phyloP scores from a whole-genome alignment of 1,139 yeast species.

The Debaryomyces robertsiae region DNA sequence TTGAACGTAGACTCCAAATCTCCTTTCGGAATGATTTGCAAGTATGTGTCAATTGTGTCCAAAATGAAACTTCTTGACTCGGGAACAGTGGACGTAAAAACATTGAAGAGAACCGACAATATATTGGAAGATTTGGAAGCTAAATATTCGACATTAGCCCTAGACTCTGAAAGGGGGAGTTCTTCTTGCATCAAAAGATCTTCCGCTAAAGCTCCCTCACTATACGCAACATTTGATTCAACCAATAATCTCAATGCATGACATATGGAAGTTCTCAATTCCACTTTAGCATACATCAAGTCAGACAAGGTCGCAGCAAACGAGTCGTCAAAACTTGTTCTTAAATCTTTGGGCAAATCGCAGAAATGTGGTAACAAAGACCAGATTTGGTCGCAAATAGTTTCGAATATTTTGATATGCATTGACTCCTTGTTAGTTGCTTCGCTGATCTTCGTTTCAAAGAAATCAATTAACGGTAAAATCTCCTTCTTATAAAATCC shows the following conservation, averaged over 20 bases:
- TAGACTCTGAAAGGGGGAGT: constrained; percentile 60
- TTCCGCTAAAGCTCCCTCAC: constrained; percentile 58
- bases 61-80: constrained; percentile 82
- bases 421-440: constrained; percentile 55
- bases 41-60: constrained; percentile 81
- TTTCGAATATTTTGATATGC: constrained; percentile 73
- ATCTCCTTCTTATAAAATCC: constrained; percentile 63
- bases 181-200: constrained; percentile 62
- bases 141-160: constrained; percentile 60
- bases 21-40: constrained; percentile 65
- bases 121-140: constrained; percentile 70
- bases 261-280: constrained; percentile 76
- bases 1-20: constrained; percentile 79
- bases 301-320: constrained; percentile 82
- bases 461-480: constrained; percentile 66
- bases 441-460: constrained; percentile 49
- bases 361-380: constrained; percentile 86
- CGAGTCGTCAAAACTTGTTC: constrained; percentile 61
- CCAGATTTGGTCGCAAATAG: constrained; percentile 91
- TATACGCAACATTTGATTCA: constrained; percentile 69
- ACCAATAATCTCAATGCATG: constrained; percentile 78
- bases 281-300: constrained; percentile 71
- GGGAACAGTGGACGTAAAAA: constrained; percentile 82
- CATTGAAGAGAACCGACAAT: constrained; percentile 85
- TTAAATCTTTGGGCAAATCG: constrained; percentile 79